phyloP scores from a whole-genome alignment of 1,284 basidiomycete species.

The Sanguinoderma infundibulare region DNA sequence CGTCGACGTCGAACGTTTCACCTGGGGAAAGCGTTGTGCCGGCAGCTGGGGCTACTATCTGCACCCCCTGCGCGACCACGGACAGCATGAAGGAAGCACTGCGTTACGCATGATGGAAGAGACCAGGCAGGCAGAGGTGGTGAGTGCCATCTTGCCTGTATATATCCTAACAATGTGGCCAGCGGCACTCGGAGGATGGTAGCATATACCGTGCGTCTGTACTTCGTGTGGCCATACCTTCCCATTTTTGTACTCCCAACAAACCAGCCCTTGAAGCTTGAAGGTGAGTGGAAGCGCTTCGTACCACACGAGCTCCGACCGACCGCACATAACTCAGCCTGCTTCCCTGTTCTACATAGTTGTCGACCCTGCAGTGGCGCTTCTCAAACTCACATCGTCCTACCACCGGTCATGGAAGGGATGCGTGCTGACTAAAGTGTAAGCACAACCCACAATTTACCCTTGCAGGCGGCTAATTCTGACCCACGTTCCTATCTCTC shows the following conservation, averaged over 20 bases:
- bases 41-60: constrained; percentile 13
- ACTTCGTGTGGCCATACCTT: neutral
- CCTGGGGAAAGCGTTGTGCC: constrained; percentile 13
- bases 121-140: neutral
- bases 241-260: neutral
- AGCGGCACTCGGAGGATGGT: neutral
- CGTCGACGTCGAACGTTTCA: constrained; percentile 16
- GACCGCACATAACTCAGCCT: too few species aligned
- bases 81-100: constrained; percentile 1
- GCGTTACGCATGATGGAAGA: neutral
- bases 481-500: too few species aligned
- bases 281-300: constrained; percentile 16
- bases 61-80: constrained; percentile 10
- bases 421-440: too few species aligned
- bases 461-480: too few species aligned
- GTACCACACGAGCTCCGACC: constrained; percentile 43
- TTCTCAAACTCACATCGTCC: too few species aligned
- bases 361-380: too few species aligned
- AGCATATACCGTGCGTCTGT: neutral
- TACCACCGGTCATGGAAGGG: too few species aligned
- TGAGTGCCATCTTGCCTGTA: neutral
- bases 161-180: neutral
- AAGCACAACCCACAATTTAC: too few species aligned
- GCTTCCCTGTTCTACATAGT: too few species aligned
- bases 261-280: neutral